Conservation (phyloP, 495 filamentous ascomycete species). For the Sporormia fimetaria region DNA sequence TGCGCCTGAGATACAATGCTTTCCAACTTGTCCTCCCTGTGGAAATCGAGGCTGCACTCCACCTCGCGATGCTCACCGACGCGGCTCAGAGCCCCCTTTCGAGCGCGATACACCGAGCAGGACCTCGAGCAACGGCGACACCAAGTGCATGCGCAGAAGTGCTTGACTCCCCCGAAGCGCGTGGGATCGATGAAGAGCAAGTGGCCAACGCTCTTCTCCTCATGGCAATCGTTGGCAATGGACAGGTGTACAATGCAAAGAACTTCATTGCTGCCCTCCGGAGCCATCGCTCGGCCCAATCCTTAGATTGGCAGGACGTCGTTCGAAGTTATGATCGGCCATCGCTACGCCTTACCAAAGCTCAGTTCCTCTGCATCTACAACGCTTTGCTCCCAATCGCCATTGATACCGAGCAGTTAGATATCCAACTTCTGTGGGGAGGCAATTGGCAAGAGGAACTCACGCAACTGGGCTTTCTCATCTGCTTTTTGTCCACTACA, state of each 20-base stretch:
- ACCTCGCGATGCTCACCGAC: slow-evolving; percentile 58
- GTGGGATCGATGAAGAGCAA: slow-evolving; percentile 67
- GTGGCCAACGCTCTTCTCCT: slow-evolving; percentile 73
- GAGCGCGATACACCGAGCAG: slow-evolving; percentile 63
- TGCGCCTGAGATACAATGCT: slow-evolving; percentile 55
- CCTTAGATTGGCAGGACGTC: slow-evolving; percentile 71
- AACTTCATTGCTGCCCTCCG: slow-evolving; percentile 57
- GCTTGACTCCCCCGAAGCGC: slow-evolving; percentile 52
- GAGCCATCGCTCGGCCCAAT: slow-evolving; percentile 43
- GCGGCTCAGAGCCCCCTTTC: slow-evolving; percentile 52
- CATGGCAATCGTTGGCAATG: slow-evolving; percentile 59
- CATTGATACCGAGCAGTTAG: slow-evolving; percentile 46
- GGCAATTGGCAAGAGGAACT: slow-evolving; percentile 76
- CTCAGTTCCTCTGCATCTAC: slow-evolving; percentile 72
- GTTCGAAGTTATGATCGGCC: slow-evolving; percentile 75
- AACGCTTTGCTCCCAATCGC: slow-evolving; percentile 61
- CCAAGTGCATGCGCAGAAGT: slow-evolving; percentile 47
- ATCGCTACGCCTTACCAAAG: slow-evolving; percentile 57
- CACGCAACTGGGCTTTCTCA: slow-evolving; percentile 82
- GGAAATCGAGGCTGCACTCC: slow-evolving; percentile 62
- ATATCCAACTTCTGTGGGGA: slow-evolving; percentile 83
- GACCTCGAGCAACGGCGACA: slow-evolving; percentile 48
- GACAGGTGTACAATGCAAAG: slow-evolving; percentile 56
- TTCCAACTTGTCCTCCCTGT: slow-evolving; percentile 51
- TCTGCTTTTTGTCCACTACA: slow-evolving; percentile 59